Evolutionary conservation across 768 basidiomycete genomes (phyloP).

Genomic region (Phanerochaete carnosa): DNA sequence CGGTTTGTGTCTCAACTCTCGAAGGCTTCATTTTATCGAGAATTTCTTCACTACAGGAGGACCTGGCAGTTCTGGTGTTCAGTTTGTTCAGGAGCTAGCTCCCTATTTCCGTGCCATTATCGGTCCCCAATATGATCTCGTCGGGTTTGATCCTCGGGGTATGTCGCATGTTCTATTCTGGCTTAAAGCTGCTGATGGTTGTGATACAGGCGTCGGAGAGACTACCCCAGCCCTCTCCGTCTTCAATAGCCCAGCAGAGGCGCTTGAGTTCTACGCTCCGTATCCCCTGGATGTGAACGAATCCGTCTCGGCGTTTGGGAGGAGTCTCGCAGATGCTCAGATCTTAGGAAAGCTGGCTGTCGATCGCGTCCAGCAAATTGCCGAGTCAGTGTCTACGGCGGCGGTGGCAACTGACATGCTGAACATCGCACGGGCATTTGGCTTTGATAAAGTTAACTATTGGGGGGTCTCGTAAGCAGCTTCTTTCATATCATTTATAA

Average conservation of each 20-base stretch:
- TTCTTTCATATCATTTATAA: no score
- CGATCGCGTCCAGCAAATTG: not conserved
- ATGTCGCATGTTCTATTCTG: not conserved
- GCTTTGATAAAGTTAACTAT: slow-evolving; percentile 27
- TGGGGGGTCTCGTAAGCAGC: slow-evolving; percentile 24
- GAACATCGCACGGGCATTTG: slow-evolving; percentile 24
- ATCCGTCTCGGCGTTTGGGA: not conserved
- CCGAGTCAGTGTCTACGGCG: slow-evolving; percentile 18
- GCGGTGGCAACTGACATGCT: slow-evolving; percentile 30
- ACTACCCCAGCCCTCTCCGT: not conserved
- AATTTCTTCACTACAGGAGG: slow-evolving; percentile 9
- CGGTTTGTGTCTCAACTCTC: not conserved
- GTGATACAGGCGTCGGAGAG: not conserved
- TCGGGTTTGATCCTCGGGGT: slow-evolving; percentile 30
- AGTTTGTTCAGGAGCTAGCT: slow-evolving; percentile 5
- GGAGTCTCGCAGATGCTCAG: not conserved
- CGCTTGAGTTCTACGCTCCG: not conserved
- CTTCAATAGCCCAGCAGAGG: not conserved
- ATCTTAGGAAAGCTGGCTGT: not conserved
- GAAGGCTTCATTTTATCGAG: not conserved
- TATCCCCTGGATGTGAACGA: not conserved
- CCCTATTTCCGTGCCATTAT: slow-evolving; percentile 16
- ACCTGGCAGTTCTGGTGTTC: slow-evolving; percentile 25
- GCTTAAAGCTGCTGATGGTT: not conserved
- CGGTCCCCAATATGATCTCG: slow-evolving; percentile 26